Conservation (phyloP, 768 basidiomycete species). For the Lentinula sp. region DNA sequence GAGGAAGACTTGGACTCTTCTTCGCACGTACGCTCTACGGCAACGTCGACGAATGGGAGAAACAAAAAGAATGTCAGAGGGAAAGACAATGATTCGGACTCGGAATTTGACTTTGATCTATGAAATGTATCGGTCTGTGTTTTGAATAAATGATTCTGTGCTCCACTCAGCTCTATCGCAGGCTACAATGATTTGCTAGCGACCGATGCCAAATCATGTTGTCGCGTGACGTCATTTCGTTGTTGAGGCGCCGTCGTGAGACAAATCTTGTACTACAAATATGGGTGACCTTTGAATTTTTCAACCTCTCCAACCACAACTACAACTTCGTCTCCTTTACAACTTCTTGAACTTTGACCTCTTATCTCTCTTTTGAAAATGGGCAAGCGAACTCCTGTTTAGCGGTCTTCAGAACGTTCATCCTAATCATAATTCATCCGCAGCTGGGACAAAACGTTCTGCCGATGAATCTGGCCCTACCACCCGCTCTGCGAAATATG, state of each 20-base stretch:
- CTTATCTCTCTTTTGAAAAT: neutral
- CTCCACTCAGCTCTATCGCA: neutral
- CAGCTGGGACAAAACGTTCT: constrained; percentile 39
- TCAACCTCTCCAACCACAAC: neutral
- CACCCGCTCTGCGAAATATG: constrained; percentile 43
- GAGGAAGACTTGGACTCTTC: constrained; percentile 47
- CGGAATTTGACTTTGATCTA: constrained; percentile 78
- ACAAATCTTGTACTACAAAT: constrained; percentile 1
- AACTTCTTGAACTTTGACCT: neutral
- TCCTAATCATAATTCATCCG: neutral
- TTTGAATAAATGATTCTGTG: neutral
- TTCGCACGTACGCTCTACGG: constrained; percentile 50
- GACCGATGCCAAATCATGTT: neutral
- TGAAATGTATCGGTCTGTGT: constrained; percentile 21
- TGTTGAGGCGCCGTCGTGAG: constrained; percentile 3
- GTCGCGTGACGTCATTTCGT: constrained; percentile 7
- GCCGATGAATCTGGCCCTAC: constrained; percentile 24
- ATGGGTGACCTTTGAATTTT: neutral
- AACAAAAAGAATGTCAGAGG: constrained; percentile 40
- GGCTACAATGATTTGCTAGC: neutral
- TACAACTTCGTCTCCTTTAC: neutral
- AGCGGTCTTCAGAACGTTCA: neutral
- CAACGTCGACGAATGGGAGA: constrained; percentile 48
- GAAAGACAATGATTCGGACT: constrained; percentile 50
- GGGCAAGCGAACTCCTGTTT: neutral